Evolutionary conservation across 441 rosid genomes (phyloP), one percentile per base, ranked within the genome.

Genomic region (Capsella rubella): DNA sequence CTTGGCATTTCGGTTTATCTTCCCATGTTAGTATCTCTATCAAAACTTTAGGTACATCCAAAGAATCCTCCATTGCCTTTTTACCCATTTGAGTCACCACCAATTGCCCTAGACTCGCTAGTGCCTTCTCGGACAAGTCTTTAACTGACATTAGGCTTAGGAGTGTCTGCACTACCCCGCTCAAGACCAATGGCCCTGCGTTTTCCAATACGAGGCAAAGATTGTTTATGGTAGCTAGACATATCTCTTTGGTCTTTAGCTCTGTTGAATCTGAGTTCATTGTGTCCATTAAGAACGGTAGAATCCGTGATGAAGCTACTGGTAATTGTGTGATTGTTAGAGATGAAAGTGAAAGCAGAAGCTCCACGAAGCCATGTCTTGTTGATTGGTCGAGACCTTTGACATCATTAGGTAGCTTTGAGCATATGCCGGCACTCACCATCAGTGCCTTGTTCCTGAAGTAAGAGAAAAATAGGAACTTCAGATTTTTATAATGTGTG

Each of bases 1-100:
- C 99, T 74, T 95, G 99, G 67, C 96, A 90, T 78, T 85, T 95
- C 0, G 96, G 96, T 68, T 64, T 83, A 14, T 92, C 94, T 13
- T 92, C 97, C 99, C 99, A 95, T 54, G 93, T 85, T 73, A 95
- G 50, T 61, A 85, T 76, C 86, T 90, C 97, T 47, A 95, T 89
- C 80, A 95, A 79, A 70, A 79, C 74, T 16, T 78, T 85, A 1
- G 96, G 95, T 29, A 88, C 92, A 54, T 63, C 6, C 13, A 78
- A 60, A 64, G 82, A 80, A 8, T 83, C 79, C 70, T 92, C 97
- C 85, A 92, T 74, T 1, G 90, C 94, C 56, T 84, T 89, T 78
- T 87, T 92, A 6, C 97, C 99, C 81, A 71, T 87, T 10, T 81
- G 70, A 4, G 97, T 90, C 47, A 89, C 88, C n/a, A 84, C 96